A percentile compares a stretch with the other conserved stretches of the same genome.
Conservation (phyloP, 192 early-diverging fungal genomes). For the Ambispora gerdemannii region DNA sequence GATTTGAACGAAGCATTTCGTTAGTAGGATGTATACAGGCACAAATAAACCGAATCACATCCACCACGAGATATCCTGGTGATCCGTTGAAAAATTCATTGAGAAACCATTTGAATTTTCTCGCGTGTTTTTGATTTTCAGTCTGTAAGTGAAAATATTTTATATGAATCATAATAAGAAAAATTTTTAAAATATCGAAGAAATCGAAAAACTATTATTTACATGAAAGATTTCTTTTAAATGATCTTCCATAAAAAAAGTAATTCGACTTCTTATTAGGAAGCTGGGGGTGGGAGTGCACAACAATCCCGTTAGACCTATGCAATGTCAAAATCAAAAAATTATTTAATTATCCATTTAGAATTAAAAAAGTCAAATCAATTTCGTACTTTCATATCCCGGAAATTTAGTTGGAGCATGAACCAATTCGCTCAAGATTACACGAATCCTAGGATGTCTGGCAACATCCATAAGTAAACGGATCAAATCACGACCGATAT, state of each 20-base stretch:
- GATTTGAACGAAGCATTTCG: conserved; percentile 59
- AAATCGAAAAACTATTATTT: no score
- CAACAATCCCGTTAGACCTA: not conserved
- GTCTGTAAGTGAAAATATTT: no score
- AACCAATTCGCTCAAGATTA: not conserved
- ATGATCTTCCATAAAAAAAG: not conserved
- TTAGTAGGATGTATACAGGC: conserved; percentile 73
- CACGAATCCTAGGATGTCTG: not conserved
- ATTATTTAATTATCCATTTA: no score
- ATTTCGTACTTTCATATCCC: not conserved
- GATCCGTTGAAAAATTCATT: conserved; percentile 56
- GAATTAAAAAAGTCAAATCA: not conserved
- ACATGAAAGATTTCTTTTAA: no score
- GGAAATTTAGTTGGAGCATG: not conserved
- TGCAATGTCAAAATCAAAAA: no score
- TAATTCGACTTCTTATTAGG: not conserved
- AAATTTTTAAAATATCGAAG: no score
- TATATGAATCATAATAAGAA: no score
- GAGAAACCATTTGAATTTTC: conserved; percentile 65
- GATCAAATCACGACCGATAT: not conserved
- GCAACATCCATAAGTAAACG: conserved; percentile 2
- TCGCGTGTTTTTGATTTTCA: no score
- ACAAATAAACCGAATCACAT: conserved; percentile 73
- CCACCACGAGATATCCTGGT: conserved; percentile 56
- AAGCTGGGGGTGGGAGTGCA: not conserved